These are phyloP conservation scores for Sporopachydermia quercuum DNA, from an alignment of 805 yeast species.

Conservation along the genomic window DNA sequence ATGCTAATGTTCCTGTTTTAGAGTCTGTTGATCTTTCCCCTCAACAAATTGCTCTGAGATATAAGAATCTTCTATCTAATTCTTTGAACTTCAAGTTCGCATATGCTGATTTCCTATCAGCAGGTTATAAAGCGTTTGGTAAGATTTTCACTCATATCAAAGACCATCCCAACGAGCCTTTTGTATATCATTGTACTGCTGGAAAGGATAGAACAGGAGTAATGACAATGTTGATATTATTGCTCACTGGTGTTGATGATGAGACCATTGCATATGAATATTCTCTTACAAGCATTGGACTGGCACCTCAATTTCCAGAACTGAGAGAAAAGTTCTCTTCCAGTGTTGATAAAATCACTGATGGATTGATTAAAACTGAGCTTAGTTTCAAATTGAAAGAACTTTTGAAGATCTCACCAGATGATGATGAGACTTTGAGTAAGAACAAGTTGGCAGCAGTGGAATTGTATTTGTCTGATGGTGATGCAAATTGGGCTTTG, in stretches of 20 bases:
- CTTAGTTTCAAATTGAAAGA: slow-evolving; percentile 13
- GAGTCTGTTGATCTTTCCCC: slow-evolving; percentile 44
- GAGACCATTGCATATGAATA: slow-evolving; percentile 60
- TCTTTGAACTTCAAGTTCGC: slow-evolving; percentile 50
- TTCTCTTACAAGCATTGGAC: slow-evolving; percentile 56
- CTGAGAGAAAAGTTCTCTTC: slow-evolving; percentile 23
- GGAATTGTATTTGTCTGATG: slow-evolving; percentile 13
- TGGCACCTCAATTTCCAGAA: slow-evolving; percentile 31
- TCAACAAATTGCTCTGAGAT: slow-evolving; percentile 40
- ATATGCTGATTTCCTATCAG: slow-evolving; percentile 40
- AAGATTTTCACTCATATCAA: slow-evolving; percentile 39
- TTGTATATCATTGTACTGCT: slow-evolving; percentile 68
- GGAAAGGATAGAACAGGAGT: slow-evolving; percentile 83
- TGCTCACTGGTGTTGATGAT: slow-evolving; percentile 47
- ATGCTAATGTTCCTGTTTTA: slow-evolving; percentile 46
- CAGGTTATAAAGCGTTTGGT: slow-evolving; percentile 33
- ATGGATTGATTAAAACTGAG: slow-evolving; percentile 11
- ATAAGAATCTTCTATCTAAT: slow-evolving; percentile 37
- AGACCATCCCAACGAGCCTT: slow-evolving; percentile 34
- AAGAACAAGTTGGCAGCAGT: slow-evolving; percentile 20
- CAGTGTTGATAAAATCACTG: slow-evolving; percentile 19
- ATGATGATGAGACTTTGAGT: not conserved
- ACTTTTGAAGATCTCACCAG: not conserved
- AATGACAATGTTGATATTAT: slow-evolving; percentile 48
- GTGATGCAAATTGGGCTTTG: not conserved